Percentiles rank a stretch among this genome's conserved stretches.
Conservation (phyloP, 2,329 filamentous ascomycete species). For the Fusarium nisikadoi region DNA sequence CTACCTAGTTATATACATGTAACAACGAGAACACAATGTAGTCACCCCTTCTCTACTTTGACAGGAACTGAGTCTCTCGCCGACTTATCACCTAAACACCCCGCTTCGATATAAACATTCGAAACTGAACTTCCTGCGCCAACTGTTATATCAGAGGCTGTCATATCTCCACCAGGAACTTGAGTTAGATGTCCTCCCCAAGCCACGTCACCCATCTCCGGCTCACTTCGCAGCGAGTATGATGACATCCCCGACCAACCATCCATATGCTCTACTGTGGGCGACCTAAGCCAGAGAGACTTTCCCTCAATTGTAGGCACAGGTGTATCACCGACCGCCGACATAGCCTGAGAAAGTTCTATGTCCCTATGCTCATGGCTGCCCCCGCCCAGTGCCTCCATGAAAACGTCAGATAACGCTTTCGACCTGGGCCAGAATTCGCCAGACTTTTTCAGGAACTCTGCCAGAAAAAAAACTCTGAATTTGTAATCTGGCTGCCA, state of each 20-base stretch:
- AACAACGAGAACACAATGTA: not conserved
- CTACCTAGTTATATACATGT: not conserved
- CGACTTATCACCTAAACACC: not conserved
- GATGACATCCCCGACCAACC: not conserved
- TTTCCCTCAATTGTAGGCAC: not conserved
- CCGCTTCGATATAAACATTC: not conserved
- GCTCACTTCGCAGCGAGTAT: not conserved
- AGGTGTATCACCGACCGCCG: not conserved
- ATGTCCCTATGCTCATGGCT: not conserved
- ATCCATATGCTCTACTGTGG: not conserved
- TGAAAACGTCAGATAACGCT: not conserved
- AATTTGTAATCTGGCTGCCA: not conserved
- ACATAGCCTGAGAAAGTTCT: not conserved
- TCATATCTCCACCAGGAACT: not conserved
- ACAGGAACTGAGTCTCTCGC: not conserved
- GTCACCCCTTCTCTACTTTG: slow-evolving; percentile 6
- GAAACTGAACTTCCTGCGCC: not conserved
- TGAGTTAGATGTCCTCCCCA: not conserved
- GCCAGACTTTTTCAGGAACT: slow-evolving; percentile 28
- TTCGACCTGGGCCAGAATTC: slow-evolving; percentile 37
- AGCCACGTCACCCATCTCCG: not conserved
- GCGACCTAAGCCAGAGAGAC: not conserved
- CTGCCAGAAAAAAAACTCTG: slow-evolving; percentile 23
- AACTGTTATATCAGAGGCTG: not conserved
- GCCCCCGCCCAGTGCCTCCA: not conserved